These are phyloP conservation scores for Globisporangium nunn DNA, from an alignment of 352 stramenopile genomes.

Conservation along the genomic window DNA sequence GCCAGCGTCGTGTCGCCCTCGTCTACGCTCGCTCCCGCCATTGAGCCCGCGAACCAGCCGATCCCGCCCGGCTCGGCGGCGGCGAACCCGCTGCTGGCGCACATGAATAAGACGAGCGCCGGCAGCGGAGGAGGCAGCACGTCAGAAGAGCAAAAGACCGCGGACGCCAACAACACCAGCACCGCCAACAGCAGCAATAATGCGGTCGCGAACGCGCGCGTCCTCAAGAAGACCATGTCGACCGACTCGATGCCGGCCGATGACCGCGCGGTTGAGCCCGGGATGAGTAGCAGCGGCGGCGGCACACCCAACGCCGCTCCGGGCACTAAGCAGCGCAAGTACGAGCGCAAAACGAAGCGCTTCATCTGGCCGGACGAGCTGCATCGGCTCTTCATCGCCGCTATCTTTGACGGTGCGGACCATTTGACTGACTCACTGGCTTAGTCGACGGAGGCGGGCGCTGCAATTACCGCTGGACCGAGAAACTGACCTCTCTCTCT, in stretches of 20 bases:
- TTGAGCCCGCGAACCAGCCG: conserved; percentile 15
- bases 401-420: conserved; percentile 78
- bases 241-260: conserved; percentile 14
- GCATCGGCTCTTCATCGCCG: conserved; percentile 81
- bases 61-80: conserved; percentile 5
- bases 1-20: not conserved
- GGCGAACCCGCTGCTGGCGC: not conserved
- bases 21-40: conserved; percentile 8
- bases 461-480: not conserved
- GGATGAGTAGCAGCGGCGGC: conserved; percentile 13
- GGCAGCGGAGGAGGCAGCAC: not conserved
- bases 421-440: not conserved
- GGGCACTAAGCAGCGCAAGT: conserved; percentile 58
- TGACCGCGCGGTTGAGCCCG: conserved; percentile 4
- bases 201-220: not conserved
- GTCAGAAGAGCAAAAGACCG: not conserved
- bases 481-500: not conserved
- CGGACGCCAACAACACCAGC: conserved; percentile 1
- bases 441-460: not conserved
- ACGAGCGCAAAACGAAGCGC: conserved; percentile 84
- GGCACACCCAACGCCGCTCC: conserved; percentile 13
- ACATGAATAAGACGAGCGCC: conserved; percentile 9
- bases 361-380: conserved; percentile 87
- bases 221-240: conserved; percentile 16
- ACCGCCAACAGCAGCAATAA: conserved; percentile 1